Conservation (phyloP, 2,329 filamentous ascomycete genomes). For the Hirsutella thompsonii region DNA sequence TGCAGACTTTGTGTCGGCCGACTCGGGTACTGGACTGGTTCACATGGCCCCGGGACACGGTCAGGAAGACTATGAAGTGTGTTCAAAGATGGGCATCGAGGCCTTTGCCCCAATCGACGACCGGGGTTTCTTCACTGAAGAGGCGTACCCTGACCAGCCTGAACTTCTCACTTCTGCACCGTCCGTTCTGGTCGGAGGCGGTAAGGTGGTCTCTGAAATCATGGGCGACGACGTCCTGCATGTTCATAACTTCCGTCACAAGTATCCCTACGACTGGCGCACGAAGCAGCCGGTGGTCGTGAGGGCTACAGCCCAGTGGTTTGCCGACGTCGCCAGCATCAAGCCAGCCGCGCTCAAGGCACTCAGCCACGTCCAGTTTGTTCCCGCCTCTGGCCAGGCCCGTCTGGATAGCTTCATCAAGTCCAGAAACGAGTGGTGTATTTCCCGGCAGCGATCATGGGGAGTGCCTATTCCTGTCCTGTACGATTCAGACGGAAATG, state of each 20-base stretch:
- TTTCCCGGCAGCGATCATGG: conserved; percentile 91
- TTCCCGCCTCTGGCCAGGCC: conserved; percentile 60
- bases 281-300: conserved; percentile 88
- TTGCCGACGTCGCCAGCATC: conserved; percentile 79
- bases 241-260: conserved; percentile 65
- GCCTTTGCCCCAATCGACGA: conserved; percentile 77
- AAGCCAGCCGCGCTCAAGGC: conserved; percentile 60
- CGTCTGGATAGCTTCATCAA: conserved; percentile 77
- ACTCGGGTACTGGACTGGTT: conserved; percentile 90
- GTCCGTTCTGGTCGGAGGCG: conserved; percentile 58
- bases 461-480: conserved; percentile 91
- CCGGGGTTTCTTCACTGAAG: conserved; percentile 65
- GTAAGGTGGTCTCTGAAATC: conserved; percentile 54
- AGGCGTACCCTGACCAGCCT: conserved; percentile 62
- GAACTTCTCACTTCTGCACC: conserved; percentile 52
- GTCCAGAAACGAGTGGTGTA: conserved; percentile 91
- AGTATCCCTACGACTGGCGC: conserved; percentile 96
- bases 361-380: conserved; percentile 60
- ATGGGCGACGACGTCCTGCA: conserved; percentile 54
- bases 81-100: conserved; percentile 54
- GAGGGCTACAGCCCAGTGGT: conserved; percentile 93
- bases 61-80: conserved; percentile 89
- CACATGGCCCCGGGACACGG: conserved; percentile 91
- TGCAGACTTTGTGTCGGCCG: conserved; percentile 77
- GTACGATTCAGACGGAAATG: conserved; percentile 59